Evolutionary conservation across 2,329 filamentous ascomycete species (phyloP).

Genomic region (Claviceps cyperi): DNA sequence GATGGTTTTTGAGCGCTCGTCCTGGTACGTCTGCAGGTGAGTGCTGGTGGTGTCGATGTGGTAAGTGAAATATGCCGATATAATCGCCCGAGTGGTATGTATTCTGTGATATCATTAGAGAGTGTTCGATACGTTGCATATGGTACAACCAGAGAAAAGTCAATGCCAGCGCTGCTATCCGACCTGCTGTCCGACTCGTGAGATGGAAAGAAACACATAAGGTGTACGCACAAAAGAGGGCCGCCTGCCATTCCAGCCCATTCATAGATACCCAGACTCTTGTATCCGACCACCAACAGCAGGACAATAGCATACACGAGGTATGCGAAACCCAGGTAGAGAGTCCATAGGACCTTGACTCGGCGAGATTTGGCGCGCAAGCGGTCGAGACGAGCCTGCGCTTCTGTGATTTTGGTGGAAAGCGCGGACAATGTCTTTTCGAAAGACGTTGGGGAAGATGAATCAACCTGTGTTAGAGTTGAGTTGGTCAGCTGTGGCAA

Average conservation of each 20-base stretch:
- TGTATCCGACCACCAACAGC: conserved; percentile 70
- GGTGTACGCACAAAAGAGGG: conserved; percentile 51
- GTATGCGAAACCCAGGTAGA: conserved; percentile 85
- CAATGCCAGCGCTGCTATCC: background rate
- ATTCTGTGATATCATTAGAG: conserved; percentile 42
- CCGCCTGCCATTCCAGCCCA: conserved; percentile 66
- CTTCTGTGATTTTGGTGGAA: conserved; percentile 65
- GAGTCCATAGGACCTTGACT: conserved; percentile 70
- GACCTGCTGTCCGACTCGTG: no score
- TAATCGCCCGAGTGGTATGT: conserved; percentile 52
- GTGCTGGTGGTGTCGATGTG: conserved; percentile 56
- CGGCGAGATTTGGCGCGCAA: conserved; percentile 60
- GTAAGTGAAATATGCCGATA: conserved; percentile 65
- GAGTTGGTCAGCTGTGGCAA: conserved; percentile 3
- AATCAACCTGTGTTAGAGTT: conserved; percentile 43
- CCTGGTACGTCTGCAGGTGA: conserved; percentile 59
- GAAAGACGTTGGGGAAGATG: conserved; percentile 77
- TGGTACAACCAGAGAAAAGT: background rate
- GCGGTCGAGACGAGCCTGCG: conserved; percentile 58
- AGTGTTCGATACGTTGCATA: no score
- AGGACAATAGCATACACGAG: conserved; percentile 74
- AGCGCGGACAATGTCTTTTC: conserved; percentile 80
- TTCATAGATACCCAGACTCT: conserved; percentile 61
- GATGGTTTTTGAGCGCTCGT: conserved; percentile 74
- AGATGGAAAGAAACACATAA: no score